A percentile compares a stretch with the other conserved stretches of the same genome.
These are phyloP conservation scores for Coemansia sp. DNA, from an alignment of 371 early-diverging fungal species.

Conservation along the genomic window DNA sequence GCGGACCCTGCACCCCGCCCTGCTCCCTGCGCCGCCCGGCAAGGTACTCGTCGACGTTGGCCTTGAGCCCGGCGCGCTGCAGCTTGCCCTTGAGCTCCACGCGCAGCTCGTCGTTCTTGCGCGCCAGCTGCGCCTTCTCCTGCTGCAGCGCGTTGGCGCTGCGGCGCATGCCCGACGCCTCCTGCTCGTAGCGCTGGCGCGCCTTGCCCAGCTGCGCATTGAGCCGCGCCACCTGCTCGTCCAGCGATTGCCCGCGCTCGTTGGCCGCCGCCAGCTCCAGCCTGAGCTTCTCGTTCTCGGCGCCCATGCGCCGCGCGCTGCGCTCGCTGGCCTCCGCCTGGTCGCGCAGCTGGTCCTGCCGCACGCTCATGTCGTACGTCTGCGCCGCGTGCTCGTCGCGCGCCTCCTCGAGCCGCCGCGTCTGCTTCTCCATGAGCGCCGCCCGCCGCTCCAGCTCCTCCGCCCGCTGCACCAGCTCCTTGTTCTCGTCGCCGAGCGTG, in stretches of 20 bases:
- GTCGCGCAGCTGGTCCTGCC: conserved; percentile 26
- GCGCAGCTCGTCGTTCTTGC: conserved; percentile 63
- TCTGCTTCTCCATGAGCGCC: conserved; percentile 61
- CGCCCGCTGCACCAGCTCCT: conserved; percentile 8
- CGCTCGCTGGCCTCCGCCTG: conserved; percentile 60
- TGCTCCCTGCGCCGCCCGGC: conserved; percentile 18
- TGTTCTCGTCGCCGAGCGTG: conserved; percentile 34
- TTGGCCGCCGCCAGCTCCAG: conserved; percentile 57
- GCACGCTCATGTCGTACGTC: conserved; percentile 64
- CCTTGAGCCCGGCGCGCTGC: conserved; percentile 46
- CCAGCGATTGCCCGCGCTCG: conserved; percentile 64
- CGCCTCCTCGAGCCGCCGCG: conserved; percentile 62
- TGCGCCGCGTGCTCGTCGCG: conserved; percentile 64
- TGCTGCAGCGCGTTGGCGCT: conserved; percentile 62
- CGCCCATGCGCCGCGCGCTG: conserved; percentile 57
- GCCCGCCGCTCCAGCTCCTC: conserved; percentile 30
- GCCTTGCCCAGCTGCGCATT: conserved; percentile 56
- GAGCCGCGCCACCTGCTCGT: conserved; percentile 65
- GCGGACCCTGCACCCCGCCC: not conserved
- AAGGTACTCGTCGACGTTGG: conserved; percentile 47
- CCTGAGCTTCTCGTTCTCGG: conserved; percentile 61
- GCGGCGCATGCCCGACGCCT: conserved; percentile 62
- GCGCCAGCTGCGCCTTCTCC: conserved; percentile 62
- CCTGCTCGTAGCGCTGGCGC: conserved; percentile 67
- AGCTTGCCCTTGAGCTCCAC: conserved; percentile 56